phyloP scores from a whole-genome alignment of 1,284 basidiomycete genomes.

The Porodaedalea pini region DNA sequence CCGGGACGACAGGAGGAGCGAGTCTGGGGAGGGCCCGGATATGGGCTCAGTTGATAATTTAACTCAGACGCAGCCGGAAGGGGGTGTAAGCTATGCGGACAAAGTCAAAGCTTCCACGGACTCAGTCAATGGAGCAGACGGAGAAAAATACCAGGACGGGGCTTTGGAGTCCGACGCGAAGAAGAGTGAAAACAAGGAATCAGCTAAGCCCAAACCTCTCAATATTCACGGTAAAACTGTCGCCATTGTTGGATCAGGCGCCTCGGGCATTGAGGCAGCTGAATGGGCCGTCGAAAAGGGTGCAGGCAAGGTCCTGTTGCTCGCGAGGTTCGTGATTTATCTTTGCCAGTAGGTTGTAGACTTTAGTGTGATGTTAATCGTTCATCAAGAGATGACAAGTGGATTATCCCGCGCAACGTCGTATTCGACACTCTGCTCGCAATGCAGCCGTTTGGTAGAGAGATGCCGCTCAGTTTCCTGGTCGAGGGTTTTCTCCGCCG shows the following conservation, averaged over 20 bases:
- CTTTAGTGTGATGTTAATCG: neutral
- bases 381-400: constrained; percentile 31
- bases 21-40: constrained; percentile 8
- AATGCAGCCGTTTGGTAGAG: constrained; percentile 55
- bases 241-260: constrained; percentile 55
- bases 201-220: constrained; percentile 46
- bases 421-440: constrained; percentile 52
- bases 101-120: constrained; percentile 5
- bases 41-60: neutral
- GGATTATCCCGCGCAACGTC: constrained; percentile 56
- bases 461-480: constrained; percentile 50
- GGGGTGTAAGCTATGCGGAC: constrained; percentile 19
- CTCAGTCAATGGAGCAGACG: neutral
- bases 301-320: constrained; percentile 44
- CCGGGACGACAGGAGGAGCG: neutral
- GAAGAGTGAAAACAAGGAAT: constrained; percentile 49
- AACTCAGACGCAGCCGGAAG: constrained; percentile 21
- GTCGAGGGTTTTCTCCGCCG: constrained; percentile 48
- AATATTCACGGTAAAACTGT: constrained; percentile 45
- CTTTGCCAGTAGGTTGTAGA: neutral
- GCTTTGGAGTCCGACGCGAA: constrained; percentile 27
- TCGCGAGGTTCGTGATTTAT: constrained; percentile 36
- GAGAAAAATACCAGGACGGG: constrained; percentile 14
- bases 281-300: constrained; percentile 47
- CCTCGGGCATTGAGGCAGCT: constrained; percentile 60